Evolutionary conservation across 306 rosid genomes (phyloP).

Genomic region (Cucurbita moschata): DNA sequence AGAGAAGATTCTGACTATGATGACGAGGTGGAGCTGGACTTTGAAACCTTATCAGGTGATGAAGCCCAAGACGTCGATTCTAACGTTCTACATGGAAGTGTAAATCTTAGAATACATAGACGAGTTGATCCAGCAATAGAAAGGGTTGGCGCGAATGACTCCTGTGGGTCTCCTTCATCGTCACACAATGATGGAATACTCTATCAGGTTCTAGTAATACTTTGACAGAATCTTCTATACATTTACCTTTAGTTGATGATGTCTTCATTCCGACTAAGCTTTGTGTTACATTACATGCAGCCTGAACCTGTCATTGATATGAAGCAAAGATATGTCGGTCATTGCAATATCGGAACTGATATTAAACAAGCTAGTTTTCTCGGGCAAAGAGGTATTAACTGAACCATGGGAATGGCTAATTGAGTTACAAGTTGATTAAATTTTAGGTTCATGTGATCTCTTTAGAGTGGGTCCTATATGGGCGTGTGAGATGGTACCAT

Average conservation of each 20-base stretch:
- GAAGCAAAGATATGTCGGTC: conserved; percentile 89
- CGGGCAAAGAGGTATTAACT: conserved; percentile 69
- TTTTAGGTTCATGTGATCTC: background rate
- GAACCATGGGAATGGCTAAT: background rate
- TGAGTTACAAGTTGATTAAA: background rate
- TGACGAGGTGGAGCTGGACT: conserved; percentile 81
- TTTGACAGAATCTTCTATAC: background rate
- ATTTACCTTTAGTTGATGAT: background rate
- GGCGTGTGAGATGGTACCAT: background rate
- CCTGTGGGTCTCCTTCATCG: conserved; percentile 63
- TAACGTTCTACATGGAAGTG: conserved; percentile 69
- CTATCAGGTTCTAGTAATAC: conserved; percentile 42
- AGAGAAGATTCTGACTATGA: conserved; percentile 92
- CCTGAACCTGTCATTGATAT: conserved; percentile 75
- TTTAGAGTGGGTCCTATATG: background rate
- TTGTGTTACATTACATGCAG: conserved; percentile 33
- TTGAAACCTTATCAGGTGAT: conserved; percentile 83
- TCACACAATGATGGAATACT: conserved; percentile 38
- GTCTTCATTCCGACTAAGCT: background rate
- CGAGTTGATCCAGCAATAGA: conserved; percentile 55
- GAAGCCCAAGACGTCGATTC: conserved; percentile 67
- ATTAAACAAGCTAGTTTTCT: conserved; percentile 96
- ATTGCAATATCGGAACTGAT: conserved; percentile 91
- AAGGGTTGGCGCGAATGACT: conserved; percentile 44
- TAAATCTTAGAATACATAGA: conserved; percentile 73